Conservation (phyloP, 345 rosid species). For the Hirschfeldia incana region DNA sequence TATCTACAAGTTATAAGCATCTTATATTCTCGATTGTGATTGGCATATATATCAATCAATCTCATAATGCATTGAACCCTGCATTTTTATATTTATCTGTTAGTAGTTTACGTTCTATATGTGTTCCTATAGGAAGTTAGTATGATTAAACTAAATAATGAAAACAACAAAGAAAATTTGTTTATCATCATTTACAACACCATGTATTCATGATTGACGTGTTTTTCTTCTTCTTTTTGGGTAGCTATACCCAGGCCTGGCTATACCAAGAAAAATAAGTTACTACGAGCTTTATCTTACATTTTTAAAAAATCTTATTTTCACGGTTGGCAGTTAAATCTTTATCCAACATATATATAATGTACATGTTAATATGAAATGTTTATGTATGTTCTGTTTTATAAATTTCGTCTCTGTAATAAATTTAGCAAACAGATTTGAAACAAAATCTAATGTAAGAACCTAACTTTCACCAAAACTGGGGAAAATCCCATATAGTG, state of each 20-base stretch:
- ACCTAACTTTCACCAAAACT: neutral
- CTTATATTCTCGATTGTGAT: constrained; percentile 47
- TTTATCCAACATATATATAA: neutral
- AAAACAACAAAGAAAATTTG: neutral
- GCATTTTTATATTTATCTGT: neutral
- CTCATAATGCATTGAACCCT: constrained; percentile 22
- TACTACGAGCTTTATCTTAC: neutral
- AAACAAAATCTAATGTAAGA: neutral
- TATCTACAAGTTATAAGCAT: constrained; percentile 70
- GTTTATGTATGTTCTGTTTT: neutral
- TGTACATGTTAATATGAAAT: neutral
- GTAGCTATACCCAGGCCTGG: neutral
- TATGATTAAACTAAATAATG: neutral
- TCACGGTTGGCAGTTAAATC: neutral
- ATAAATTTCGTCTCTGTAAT: neutral
- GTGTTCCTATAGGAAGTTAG: neutral
- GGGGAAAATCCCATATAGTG: neutral
- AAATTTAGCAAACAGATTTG: neutral
- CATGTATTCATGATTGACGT: neutral
- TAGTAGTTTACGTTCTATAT: neutral
- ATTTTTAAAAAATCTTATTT: neutral
- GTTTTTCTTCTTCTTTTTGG: neutral
- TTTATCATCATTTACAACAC: neutral
- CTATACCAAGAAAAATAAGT: neutral
- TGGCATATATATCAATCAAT: constrained; percentile 21